Conservation (phyloP, 495 filamentous ascomycete species). For the Platismatia glauca region DNA sequence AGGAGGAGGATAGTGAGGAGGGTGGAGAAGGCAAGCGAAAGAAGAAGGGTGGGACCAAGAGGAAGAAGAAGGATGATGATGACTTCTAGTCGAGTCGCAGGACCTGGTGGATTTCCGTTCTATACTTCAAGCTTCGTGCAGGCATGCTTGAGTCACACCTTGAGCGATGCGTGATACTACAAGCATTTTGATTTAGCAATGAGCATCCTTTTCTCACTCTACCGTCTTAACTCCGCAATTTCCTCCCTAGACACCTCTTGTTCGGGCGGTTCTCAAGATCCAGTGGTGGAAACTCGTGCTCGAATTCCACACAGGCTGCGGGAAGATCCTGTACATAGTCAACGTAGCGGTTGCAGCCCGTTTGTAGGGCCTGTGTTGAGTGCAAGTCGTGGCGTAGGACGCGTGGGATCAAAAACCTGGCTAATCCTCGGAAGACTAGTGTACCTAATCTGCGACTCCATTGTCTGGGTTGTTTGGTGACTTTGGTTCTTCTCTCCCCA, state of each 20-base stretch:
- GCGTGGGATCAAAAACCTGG: too few species aligned
- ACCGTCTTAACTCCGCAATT: background rate
- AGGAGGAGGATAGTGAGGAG: constrained; percentile 44
- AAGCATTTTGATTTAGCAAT: too few species aligned
- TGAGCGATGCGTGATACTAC: constrained; percentile 4
- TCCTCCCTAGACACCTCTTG: background rate
- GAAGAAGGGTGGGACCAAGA: constrained; percentile 31
- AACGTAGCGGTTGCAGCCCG: too few species aligned
- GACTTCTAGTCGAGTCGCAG: constrained; percentile 21
- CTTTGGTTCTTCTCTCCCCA: background rate
- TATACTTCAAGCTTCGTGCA: background rate
- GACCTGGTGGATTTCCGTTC: background rate
- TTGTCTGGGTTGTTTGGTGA: background rate
- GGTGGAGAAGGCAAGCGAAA: constrained; percentile 39
- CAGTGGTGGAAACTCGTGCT: too few species aligned
- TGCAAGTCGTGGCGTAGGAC: background rate
- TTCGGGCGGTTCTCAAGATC: background rate
- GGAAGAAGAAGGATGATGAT: constrained; percentile 36
- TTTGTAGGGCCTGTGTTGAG: background rate
- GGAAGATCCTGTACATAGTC: background rate
- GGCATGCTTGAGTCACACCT: background rate
- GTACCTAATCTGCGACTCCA: background rate
- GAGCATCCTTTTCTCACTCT: too few species aligned
- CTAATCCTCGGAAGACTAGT: constrained; percentile 3
- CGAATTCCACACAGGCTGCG: background rate